These are phyloP conservation scores for Geosiphon pyriformis DNA, from an alignment of 192 early-diverging fungal species.

Conservation along the genomic window DNA sequence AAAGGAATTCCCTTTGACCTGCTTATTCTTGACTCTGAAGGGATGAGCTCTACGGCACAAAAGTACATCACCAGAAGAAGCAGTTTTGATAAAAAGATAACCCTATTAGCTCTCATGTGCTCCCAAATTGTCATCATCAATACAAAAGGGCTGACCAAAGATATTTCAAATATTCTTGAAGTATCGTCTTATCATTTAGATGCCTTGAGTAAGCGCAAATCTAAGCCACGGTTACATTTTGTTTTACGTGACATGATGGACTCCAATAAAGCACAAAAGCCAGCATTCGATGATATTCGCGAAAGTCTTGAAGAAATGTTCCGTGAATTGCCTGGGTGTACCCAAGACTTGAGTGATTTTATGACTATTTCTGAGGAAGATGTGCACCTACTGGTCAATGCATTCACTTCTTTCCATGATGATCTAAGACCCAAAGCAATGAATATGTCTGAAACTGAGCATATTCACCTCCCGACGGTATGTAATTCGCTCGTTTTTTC, in stretches of 20 bases:
- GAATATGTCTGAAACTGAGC: neutral
- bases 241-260: constrained; percentile 8
- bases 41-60: constrained; percentile 2
- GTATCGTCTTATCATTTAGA: constrained; percentile 5
- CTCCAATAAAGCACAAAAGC: neutral
- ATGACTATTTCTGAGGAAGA: neutral
- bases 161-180: constrained; percentile 6
- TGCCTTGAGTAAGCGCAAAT: neutral
- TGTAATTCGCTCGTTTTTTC: neutral
- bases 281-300: neutral
- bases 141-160: neutral
- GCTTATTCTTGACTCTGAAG: neutral
- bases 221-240: constrained; percentile 8
- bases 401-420: neutral
- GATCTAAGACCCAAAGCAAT: neutral
- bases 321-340: neutral
- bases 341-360: neutral
- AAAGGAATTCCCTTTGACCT: neutral
- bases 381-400: constrained; percentile 7
- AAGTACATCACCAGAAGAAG: neutral
- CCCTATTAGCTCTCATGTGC: constrained; percentile 1
- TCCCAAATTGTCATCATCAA: constrained; percentile 11
- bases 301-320: constrained; percentile 1
- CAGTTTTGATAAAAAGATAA: constrained; percentile 13
- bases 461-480: neutral